Conservation (phyloP, 495 filamentous ascomycete species). For the Xylaria palmicola region DNA sequence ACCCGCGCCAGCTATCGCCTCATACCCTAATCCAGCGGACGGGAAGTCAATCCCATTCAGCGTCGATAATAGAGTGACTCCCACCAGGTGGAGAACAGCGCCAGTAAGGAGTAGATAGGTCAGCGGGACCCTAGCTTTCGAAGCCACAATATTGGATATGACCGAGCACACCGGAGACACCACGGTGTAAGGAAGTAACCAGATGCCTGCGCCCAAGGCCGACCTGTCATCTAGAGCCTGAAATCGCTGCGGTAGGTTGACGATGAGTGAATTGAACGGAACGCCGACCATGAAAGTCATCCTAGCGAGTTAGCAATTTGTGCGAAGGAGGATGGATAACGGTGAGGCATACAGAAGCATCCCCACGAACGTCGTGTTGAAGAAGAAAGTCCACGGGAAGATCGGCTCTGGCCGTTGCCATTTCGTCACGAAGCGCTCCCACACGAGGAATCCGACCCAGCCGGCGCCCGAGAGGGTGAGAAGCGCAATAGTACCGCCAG, state of each 20-base stretch:
- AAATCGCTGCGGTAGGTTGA: conserved; percentile 24
- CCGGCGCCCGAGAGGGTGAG: conserved; percentile 17
- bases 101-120: not conserved
- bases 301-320: too few species aligned
- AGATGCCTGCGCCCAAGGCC: conserved; percentile 14
- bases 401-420: conserved; percentile 19
- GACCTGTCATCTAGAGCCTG: conserved; percentile 18
- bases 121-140: not conserved
- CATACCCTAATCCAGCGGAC: not conserved
- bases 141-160: not conserved
- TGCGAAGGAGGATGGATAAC: too few species aligned
- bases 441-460: conserved; percentile 18
- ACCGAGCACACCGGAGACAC: not conserved
- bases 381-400: conserved; percentile 17
- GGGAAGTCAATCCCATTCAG: not conserved
- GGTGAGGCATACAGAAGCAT: conserved; percentile 21
- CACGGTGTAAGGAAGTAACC: not conserved
- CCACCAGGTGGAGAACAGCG: not conserved
- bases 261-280: conserved; percentile 20
- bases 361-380: conserved; percentile 17
- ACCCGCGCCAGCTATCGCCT: not conserved
- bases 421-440: conserved; percentile 14
- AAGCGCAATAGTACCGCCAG: conserved; percentile 6
- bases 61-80: not conserved
- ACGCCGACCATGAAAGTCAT: conserved; percentile 23